Percentiles rank a stretch among this genome's conserved stretches.
phyloP scores from a whole-genome alignment of 176 grass and related monocot species.

The Eleusine coracana region DNA sequence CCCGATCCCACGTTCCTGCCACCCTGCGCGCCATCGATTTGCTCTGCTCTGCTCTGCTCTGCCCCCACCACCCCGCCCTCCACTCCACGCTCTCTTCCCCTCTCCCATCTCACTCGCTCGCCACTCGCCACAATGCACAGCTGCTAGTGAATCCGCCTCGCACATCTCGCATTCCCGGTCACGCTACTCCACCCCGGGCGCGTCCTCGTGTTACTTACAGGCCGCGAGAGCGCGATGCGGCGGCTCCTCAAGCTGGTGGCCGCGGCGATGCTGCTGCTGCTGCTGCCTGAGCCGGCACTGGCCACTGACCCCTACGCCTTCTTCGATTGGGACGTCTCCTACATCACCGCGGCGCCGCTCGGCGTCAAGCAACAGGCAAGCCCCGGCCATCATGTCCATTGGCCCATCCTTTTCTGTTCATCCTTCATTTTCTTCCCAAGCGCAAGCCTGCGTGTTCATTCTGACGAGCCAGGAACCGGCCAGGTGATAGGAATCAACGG shows the following conservation, averaged over 20 bases:
- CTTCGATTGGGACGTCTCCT: constrained; percentile 93
- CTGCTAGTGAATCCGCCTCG: neutral
- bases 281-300: constrained; percentile 27
- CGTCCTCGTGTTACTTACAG: neutral
- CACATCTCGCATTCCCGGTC: constrained; percentile 28
- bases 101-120: neutral
- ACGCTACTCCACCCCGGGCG: neutral
- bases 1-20: too few species aligned
- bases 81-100: neutral
- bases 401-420: too few species aligned
- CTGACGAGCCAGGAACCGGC: too few species aligned
- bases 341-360: constrained; percentile 80
- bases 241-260: constrained; percentile 18
- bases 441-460: too few species aligned
- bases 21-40: constrained; percentile 24
- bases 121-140: too few species aligned
- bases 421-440: too few species aligned
- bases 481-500: constrained; percentile 80
- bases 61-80: neutral
- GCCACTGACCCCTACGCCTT: constrained; percentile 67
- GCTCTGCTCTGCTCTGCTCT: neutral
- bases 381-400: too few species aligned
- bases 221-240: constrained; percentile 26
- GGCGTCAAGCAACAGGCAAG: constrained; percentile 35
- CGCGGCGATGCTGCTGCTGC: neutral